Evolutionary conservation across 2,329 filamentous ascomycete species (phyloP).

Genomic region (Xylogone sp.): DNA sequence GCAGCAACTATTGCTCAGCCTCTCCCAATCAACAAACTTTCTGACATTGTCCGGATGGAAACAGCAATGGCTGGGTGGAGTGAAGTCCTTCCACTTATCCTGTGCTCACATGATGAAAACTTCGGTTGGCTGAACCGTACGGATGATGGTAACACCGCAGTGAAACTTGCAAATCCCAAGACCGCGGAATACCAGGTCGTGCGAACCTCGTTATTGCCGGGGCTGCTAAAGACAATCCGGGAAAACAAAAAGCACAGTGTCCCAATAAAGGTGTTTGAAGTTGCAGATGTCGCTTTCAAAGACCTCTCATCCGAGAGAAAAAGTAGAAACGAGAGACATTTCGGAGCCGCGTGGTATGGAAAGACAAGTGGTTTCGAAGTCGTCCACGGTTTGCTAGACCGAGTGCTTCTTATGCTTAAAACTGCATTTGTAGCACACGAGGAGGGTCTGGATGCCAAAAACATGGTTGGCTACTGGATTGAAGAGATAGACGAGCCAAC

Average conservation of each 20-base stretch:
- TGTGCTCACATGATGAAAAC: conserved; percentile 98
- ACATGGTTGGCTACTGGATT: conserved; percentile 84
- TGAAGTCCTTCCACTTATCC: conserved; percentile 92
- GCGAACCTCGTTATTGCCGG: conserved; percentile 79
- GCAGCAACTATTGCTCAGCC: conserved; percentile 83
- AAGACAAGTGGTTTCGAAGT: conserved; percentile 93
- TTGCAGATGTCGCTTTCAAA: conserved; percentile 88
- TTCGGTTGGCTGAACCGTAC: conserved; percentile 90
- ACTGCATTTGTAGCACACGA: conserved; percentile 75
- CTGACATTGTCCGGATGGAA: conserved; percentile 85
- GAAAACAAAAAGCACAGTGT: conserved; percentile 89
- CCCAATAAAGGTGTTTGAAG: conserved; percentile 90
- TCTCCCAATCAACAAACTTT: conserved; percentile 88
- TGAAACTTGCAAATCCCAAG: conserved; percentile 89
- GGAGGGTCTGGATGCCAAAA: conserved; percentile 57
- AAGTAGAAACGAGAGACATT: conserved; percentile 89
- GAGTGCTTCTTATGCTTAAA: conserved; percentile 87
- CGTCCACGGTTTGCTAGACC: conserved; percentile 90
- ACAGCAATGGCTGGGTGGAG: conserved; percentile 93
- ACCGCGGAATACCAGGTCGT: conserved; percentile 92
- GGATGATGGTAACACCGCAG: conserved; percentile 78
- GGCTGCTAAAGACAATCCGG: conserved; percentile 86
- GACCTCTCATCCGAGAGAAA: conserved; percentile 77
- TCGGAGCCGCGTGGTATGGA: conserved; percentile 93
- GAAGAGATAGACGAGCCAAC: conserved; percentile 87